A percentile compares a stretch with the other conserved stretches of the same genome.
Conservation (phyloP, 2,329 filamentous ascomycete species). For the Westerdykella ornata region DNA sequence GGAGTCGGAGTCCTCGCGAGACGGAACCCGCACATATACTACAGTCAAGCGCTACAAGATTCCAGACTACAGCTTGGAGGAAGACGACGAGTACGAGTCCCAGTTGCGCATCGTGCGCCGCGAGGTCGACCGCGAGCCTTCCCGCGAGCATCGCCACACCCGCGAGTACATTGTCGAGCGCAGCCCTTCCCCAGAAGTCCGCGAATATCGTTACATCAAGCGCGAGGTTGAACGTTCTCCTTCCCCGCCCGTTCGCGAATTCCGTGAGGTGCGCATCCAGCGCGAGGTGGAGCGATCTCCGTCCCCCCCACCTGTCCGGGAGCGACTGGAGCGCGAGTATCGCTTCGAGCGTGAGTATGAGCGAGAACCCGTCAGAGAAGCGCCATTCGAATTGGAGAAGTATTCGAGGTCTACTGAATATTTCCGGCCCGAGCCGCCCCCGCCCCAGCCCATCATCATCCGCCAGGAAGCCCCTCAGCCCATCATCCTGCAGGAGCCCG, state of each 20-base stretch:
- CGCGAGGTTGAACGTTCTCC: slow-evolving; percentile 32
- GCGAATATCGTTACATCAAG: slow-evolving; percentile 34
- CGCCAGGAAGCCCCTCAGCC: slow-evolving; percentile 46
- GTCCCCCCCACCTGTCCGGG: slow-evolving; percentile 32
- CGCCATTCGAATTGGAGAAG: slow-evolving; percentile 42
- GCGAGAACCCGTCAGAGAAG: slow-evolving; percentile 27
- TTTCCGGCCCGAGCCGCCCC: slow-evolving; percentile 37
- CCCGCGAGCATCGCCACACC: slow-evolving; percentile 30
- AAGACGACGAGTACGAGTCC: slow-evolving; percentile 39
- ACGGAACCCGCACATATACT: slow-evolving; percentile 42
- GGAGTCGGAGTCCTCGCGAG: slow-evolving; percentile 33
- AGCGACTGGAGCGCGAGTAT: slow-evolving; percentile 24
- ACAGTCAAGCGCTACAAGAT: slow-evolving; percentile 56
- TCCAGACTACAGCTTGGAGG: slow-evolving; percentile 42
- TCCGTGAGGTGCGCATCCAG: slow-evolving; percentile 48
- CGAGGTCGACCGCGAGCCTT: slow-evolving; percentile 21
- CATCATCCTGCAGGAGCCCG: slow-evolving; percentile 51
- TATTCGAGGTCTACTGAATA: slow-evolving; percentile 51
- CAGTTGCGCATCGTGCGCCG: slow-evolving; percentile 46
- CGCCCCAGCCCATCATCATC: slow-evolving; percentile 44
- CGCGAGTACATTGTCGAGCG: slow-evolving; percentile 38
- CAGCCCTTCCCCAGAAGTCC: slow-evolving; percentile 23
- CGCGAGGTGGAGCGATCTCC: slow-evolving; percentile 45
- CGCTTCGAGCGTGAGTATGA: slow-evolving; percentile 28
- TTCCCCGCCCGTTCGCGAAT: slow-evolving; percentile 42